Evolutionary conservation across 495 filamentous ascomycete species (phyloP).

Genomic region (Astrocystis sublimbata): DNA sequence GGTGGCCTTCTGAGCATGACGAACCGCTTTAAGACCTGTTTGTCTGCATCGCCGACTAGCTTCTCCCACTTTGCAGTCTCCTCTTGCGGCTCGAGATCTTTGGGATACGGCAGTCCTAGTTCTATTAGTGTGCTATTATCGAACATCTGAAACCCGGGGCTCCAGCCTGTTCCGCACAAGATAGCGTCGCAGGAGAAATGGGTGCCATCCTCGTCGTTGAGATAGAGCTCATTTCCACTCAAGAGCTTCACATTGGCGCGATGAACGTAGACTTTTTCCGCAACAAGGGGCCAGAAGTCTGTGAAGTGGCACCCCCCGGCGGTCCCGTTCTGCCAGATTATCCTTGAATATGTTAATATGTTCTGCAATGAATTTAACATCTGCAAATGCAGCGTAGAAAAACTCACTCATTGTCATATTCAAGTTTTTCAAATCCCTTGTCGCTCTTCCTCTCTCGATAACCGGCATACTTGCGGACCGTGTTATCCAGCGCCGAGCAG

Average conservation of each 20-base stretch:
- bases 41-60: constrained; percentile 36
- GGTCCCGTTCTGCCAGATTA: constrained; percentile 45
- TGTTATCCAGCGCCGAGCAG: constrained; percentile 25
- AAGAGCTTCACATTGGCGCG: constrained; percentile 32
- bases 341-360: constrained; percentile 22
- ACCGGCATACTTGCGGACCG: constrained; percentile 23
- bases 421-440: constrained; percentile 36
- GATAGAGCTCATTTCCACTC: constrained; percentile 18
- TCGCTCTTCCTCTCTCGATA: constrained; percentile 18
- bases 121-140: constrained; percentile 13
- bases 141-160: constrained; percentile 28
- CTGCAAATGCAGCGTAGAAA: constrained; percentile 3
- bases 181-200: constrained; percentile 36
- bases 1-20: constrained; percentile 41
- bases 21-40: constrained; percentile 35
- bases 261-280: constrained; percentile 41
- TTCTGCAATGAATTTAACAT: constrained; percentile 1
- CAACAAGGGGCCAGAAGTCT: constrained; percentile 45
- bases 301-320: constrained; percentile 36
- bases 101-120: constrained; percentile 35
- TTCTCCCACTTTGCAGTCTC: constrained; percentile 29
- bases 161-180: constrained; percentile 44
- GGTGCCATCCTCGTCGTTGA: constrained; percentile 25
- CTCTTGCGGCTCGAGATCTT: constrained; percentile 22
- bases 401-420: constrained; percentile 30